Evolutionary conservation across 2,329 filamentous ascomycete species (phyloP).

Genomic region (Botrytis byssoidea): DNA sequence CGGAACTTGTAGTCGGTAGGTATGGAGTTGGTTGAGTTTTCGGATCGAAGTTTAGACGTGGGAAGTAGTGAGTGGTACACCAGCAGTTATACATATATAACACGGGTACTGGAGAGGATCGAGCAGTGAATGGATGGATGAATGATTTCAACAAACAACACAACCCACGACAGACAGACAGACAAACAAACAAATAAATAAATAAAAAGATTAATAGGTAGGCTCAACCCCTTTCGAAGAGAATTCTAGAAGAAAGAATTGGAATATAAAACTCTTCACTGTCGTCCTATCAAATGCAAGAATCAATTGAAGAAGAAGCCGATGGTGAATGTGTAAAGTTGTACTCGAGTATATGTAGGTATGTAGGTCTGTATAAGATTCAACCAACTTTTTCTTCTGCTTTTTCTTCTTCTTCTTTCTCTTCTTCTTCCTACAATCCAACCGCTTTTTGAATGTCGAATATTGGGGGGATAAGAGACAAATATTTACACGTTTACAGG

Average conservation of each 20-base stretch:
- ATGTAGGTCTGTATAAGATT: neutral
- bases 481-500: neutral
- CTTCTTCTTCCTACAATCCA: neutral
- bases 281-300: neutral
- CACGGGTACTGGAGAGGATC: neutral
- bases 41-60: constrained; percentile 2
- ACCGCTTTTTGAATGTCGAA: neutral
- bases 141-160: neutral
- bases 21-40: constrained; percentile 2
- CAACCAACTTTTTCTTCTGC: neutral
- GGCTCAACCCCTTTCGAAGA: neutral
- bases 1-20: neutral
- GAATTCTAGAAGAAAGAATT: neutral
- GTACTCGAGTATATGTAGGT: neutral
- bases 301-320: neutral
- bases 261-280: neutral
- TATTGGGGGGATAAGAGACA: constrained; percentile 4
- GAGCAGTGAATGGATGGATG: neutral
- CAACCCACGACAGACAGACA: neutral
- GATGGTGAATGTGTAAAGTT: neutral
- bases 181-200: neutral
- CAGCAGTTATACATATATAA: neutral
- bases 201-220: neutral
- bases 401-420: neutral
- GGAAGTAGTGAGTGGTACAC: neutral